Evolutionary conservation across 1,139 yeast species (phyloP).

Genomic region (Taphrina betulina): DNA sequence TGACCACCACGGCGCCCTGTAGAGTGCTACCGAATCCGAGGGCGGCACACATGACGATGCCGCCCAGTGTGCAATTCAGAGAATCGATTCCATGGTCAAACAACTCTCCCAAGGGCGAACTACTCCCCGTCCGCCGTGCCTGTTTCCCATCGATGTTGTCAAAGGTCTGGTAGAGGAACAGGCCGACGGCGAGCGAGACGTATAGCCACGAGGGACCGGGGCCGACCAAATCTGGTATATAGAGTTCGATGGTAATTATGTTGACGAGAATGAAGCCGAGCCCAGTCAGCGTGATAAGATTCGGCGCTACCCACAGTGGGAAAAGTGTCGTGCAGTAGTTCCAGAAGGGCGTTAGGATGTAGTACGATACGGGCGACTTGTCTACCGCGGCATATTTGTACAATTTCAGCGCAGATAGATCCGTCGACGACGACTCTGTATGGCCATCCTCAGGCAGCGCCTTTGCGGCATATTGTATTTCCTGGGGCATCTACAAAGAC

Average conservation of each 20-base stretch:
- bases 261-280: conserved; percentile 58
- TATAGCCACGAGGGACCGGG: conserved; percentile 68
- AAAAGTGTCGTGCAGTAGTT: conserved; percentile 61
- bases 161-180: conserved; percentile 77
- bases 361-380: conserved; percentile 63
- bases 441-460: conserved; percentile 6
- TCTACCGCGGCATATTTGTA: conserved; percentile 53
- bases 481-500: too few relatives aligned
- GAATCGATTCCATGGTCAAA: conserved; percentile 83
- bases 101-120: conserved; percentile 64
- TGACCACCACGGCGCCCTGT: conserved; percentile 54
- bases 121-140: conserved; percentile 72
- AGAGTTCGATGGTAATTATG: conserved; percentile 51
- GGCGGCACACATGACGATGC: conserved; percentile 47
- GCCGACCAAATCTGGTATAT: conserved; percentile 57
- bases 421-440: too few relatives aligned
- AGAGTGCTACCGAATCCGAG: conserved; percentile 48
- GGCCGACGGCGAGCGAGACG: conserved; percentile 63
- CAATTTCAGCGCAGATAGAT: conserved; percentile 22
- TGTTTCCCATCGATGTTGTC: conserved; percentile 81
- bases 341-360: conserved; percentile 71
- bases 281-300: conserved; percentile 68
- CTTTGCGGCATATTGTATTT: too few relatives aligned
- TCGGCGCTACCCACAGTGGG: conserved; percentile 76
- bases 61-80: conserved; percentile 56